Conservation (phyloP, 2,329 filamentous ascomycete genomes). For the Fusarium mangiferae region DNA sequence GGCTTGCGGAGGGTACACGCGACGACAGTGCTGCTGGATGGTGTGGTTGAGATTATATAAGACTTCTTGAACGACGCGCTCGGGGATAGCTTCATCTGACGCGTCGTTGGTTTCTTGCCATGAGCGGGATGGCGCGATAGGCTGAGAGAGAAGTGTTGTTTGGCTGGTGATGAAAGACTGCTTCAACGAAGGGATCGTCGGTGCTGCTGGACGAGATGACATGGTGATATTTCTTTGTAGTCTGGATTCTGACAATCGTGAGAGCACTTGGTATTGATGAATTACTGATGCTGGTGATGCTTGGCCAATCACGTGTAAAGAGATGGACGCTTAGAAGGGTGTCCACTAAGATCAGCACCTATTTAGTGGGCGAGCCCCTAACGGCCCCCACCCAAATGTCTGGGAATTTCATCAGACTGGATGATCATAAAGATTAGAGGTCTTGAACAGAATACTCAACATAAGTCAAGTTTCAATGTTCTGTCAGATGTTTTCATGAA, state of each 20-base stretch:
- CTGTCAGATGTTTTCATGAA: not conserved
- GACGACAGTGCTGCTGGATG: conserved; percentile 71
- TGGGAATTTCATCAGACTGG: not conserved
- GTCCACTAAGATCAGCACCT: not conserved
- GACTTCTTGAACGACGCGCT: conserved; percentile 65
- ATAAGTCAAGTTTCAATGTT: not conserved
- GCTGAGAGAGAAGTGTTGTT: conserved; percentile 70
- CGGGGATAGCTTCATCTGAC: conserved; percentile 54
- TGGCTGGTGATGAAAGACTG: conserved; percentile 71
- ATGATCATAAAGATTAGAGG: not conserved
- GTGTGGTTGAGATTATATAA: conserved; percentile 68
- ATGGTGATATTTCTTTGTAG: not conserved
- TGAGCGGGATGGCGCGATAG: conserved; percentile 64
- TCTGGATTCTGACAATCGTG: not conserved
- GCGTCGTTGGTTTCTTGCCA: conserved; percentile 62
- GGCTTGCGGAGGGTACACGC: conserved; percentile 75
- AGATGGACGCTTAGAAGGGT: not conserved
- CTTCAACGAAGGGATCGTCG: conserved; percentile 71
- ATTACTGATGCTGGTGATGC: conserved; percentile 6
- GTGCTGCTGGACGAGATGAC: conserved; percentile 45
- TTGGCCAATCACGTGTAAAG: conserved; percentile 26
- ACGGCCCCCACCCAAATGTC: not conserved
- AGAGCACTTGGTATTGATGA: not conserved
- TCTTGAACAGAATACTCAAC: not conserved
- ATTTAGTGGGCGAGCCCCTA: not conserved